Evolutionary conservation across 176 grass and related monocot species (phyloP).

Genomic region (Otatea glauca): DNA sequence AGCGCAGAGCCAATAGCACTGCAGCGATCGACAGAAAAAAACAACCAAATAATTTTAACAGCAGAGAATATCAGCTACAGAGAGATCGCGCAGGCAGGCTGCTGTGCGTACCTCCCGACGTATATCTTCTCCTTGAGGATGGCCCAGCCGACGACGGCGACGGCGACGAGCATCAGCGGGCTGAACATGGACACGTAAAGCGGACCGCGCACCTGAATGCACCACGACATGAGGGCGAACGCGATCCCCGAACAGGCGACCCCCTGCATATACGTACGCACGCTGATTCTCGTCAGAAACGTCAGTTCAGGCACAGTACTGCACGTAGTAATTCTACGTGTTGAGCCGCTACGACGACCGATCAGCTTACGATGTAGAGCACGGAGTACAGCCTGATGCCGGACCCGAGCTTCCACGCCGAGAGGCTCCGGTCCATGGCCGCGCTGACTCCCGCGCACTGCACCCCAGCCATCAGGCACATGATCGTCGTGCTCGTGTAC

Average conservation of each 20-base stretch:
- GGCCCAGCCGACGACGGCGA: slow-evolving; percentile 78
- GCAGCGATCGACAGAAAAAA: no score
- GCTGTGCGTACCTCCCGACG: slow-evolving; percentile 61
- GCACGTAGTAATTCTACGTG: neutral
- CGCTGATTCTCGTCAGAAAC: neutral
- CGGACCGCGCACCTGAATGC: slow-evolving; percentile 74
- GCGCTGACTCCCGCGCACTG: slow-evolving; percentile 69
- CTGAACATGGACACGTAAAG: slow-evolving; percentile 95
- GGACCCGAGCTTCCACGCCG: slow-evolving; percentile 69
- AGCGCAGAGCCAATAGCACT: slow-evolving; percentile 55
- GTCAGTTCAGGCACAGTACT: no score
- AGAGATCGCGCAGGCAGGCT: neutral
- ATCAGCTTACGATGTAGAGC: slow-evolving; percentile 71
- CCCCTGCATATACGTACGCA: slow-evolving; percentile 47
- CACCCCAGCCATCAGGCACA: slow-evolving; percentile 72
- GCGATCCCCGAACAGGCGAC: slow-evolving; percentile 68
- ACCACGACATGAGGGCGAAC: slow-evolving; percentile 81
- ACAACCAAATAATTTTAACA: no score
- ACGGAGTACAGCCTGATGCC: slow-evolving; percentile 74
- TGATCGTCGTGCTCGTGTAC: slow-evolving; percentile 79
- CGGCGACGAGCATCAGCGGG: slow-evolving; percentile 82
- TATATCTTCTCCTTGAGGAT: slow-evolving; percentile 80
- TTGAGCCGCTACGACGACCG: neutral
- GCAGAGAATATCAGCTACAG: no score
- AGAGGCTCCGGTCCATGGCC: slow-evolving; percentile 50